These are phyloP conservation scores for Nothophytophthora sp. DNA, from an alignment of 352 stramenopile genomes.

Conservation along the genomic window DNA sequence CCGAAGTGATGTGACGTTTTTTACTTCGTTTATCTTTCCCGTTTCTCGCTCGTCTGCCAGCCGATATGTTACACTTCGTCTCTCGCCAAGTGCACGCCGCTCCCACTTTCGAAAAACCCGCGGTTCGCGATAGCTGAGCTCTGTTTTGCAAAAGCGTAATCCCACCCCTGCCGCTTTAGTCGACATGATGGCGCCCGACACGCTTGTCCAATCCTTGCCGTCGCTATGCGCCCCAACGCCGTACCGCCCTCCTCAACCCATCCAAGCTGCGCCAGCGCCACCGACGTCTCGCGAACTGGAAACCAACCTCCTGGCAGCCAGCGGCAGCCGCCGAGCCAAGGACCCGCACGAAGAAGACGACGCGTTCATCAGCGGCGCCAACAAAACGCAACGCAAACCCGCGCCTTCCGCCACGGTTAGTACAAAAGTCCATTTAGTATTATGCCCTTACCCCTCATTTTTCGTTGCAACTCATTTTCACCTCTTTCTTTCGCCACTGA, in stretches of 20 bases:
- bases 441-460: not conserved
- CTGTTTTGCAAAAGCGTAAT: no score
- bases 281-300: constrained; percentile 5
- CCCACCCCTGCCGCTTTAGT: not conserved
- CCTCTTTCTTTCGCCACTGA: no score
- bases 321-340: not conserved
- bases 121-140: no score
- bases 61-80: no score
- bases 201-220: constrained; percentile 18
- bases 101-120: not conserved
- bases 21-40: no score
- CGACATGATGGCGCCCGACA: constrained; percentile 8
- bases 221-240: not conserved
- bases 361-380: constrained; percentile 33
- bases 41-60: no score
- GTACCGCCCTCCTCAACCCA: not conserved
- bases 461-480: not conserved
- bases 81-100: constrained; percentile 1
- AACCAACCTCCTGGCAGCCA: constrained; percentile 5
- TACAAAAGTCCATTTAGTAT: not conserved
- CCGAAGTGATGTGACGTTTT: no score
- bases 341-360: constrained; percentile 17
- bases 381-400: constrained; percentile 33
- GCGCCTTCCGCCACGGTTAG: constrained; percentile 40
- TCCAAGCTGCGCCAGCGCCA: not conserved